Base-by-base conservation (phyloP, 2,329 filamentous ascomycete species). In the Alternaria dauci region DNA sequence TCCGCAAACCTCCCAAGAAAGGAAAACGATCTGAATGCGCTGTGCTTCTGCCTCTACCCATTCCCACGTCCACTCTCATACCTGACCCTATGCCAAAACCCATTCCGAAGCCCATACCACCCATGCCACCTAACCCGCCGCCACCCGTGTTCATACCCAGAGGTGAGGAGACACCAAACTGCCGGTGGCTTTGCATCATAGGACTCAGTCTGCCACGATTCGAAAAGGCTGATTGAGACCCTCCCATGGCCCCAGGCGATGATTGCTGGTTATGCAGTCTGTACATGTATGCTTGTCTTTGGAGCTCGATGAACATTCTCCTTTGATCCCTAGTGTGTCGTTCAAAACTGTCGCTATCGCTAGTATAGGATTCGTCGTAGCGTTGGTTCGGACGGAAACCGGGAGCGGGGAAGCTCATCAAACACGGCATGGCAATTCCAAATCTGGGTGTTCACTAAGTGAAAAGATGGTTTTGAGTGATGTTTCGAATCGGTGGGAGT, bases 141-240 rank as follows among this genome's bases (percentile, higher is more conserved):
- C 23, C 20, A 41, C 52, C 39, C 34, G 44, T 53, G 20, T 38
- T 46, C 54, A 56, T 47, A n/a, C 50, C 42, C 44, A 42, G 41
- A 26, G 44, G 54, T 18, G 41, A 50, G 20, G 26, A 26, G 16
- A 38, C 50, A n/a, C 53, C 53, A 5, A 39, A 32, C 14, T 52
- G 36, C 18, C 52, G 42, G 44, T 44, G 38, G 26, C 34, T 41
- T 25, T 50, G 50, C 55, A 62, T 65, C 50, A 55, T 54, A 3
- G 41, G 44, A 50, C 8, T 51, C 26, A 30, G 30, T 16, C 44
- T 52, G n/a, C n/a, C 32, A 30, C 20, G 36, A 25, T 41, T 41
- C n/a, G 28, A 9, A 20, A 43, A 57, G 14, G 43, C 44, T 12
- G 48, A 48, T 43, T 50, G 47, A 38, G 50, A 46, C 8, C 47